phyloP scores from a whole-genome alignment of 164 flowering plant species.

The Sextonia rubra region DNA sequence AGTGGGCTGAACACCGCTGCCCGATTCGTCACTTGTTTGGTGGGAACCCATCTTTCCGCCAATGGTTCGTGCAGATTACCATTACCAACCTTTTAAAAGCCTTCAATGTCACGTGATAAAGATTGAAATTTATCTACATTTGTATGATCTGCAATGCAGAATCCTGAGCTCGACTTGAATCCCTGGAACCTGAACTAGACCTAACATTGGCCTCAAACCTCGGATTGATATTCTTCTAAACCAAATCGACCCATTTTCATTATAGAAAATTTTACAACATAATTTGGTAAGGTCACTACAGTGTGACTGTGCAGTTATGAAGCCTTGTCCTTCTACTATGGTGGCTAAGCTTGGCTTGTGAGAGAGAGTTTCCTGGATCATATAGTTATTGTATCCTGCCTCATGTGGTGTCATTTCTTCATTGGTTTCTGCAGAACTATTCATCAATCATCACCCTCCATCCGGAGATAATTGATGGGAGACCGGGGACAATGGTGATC shows the following conservation, averaged over 20 bases:
- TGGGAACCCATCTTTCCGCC: too few species aligned
- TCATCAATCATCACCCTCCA: slow-evolving; percentile 74
- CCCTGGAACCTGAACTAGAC: neutral
- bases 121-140: neutral
- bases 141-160: neutral
- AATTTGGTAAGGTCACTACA: too few species aligned
- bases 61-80: too few species aligned
- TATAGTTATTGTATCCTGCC: neutral
- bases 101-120: neutral
- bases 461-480: slow-evolving; percentile 71
- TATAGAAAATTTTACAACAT: too few species aligned
- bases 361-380: too few species aligned
- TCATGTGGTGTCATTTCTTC: neutral
- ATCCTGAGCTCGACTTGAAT: neutral
- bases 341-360: neutral
- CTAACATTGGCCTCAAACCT: neutral
- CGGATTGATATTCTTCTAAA: neutral
- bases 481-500: slow-evolving; percentile 72
- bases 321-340: neutral
- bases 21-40: too few species aligned
- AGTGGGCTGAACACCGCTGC: neutral
- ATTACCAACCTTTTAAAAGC: too few species aligned
- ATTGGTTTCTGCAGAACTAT: slow-evolving; percentile 58
- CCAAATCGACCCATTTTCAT: too few species aligned
- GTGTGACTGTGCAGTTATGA: too few species aligned